Evolutionary conservation across 768 basidiomycete genomes (phyloP), one percentile per base, ranked within the genome.

Genomic region (Phanerochaete carnosa): DNA sequence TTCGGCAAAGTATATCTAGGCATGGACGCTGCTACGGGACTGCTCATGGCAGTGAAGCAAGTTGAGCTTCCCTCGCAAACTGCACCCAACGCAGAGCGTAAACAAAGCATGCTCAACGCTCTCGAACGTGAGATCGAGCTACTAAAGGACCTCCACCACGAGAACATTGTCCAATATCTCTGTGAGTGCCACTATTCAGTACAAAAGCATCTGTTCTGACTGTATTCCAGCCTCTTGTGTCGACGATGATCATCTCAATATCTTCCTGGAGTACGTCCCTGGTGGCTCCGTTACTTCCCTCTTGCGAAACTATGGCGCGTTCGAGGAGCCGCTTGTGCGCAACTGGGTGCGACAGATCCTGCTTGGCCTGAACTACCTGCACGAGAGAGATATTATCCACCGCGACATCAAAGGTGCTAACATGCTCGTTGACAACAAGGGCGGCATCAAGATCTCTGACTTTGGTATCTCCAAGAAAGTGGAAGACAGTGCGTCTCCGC

Each of bases 331-430:
- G 0, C 82, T 98, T 3, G 94, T 96, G 45, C 88, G 90, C 65
- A 95, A 92, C 69, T 98, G 95, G 72, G 92, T 95, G 52, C 83
- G 92, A 25, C 95, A 97, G 73, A 96, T 96, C 63, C 78, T 95
- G 45, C 85, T 87, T 53, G 95, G 95, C 12, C 81, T 98, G 57
- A 84, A 88, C 69, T 98, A 97, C 66, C 82, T 98, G 12, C 95
- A 98, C 65, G 92, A 93, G 66, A 85, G 91, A 13, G 94, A 92
- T 65, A 97, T 98, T 72, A 94, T 98, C 59, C 95, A 98, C 74
- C 90, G 95, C 12, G 97, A 99, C 70, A 99, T 99, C 79, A 99
- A 99, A 70, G 97, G 97, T 23, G 97, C 92, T 37, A 98, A 99
- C 72, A 97, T 99, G 59, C 87, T 99, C 59, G 95, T 97, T 2